Evolutionary conservation across 192 early-diverging fungal species (phyloP), one percentile per base, ranked within the genome.

Genomic region (Gaertneriomyces sp.): DNA sequence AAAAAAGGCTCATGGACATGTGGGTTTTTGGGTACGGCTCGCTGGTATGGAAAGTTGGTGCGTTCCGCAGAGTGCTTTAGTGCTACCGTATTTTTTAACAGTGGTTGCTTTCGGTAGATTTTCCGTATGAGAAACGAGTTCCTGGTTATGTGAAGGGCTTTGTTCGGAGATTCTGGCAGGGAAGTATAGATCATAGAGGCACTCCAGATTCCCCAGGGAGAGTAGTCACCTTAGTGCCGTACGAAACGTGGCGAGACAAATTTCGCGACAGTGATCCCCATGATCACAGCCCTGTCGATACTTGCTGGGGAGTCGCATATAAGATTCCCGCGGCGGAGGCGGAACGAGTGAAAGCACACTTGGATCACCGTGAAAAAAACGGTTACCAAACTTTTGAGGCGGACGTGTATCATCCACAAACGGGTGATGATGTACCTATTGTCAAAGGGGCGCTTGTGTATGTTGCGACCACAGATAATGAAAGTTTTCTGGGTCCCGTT

Each of bases 301-400:
- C 54, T 7, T 56, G 70, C 50, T 77, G 91, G 90, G 93, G 91
- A 45, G 77, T 93, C 20, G 92, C 90, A 0, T 94, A 89, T 72
- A 89, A 87, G 65, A 87, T 97, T 5, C 73, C 82, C 19, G 72
- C 76, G 38, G 76, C 74, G 38, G 80, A 89, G 53, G 87, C 87
- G 17, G 80, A 77, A 60, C 69, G 73, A 14, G 92, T 93, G 6
- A 78, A 80, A 41, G 78, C 76, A 17, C 90, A 94, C 49, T 69
- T 97, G 52, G 92, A 94, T 60, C 85, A 90, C 70, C 79, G 94
- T 38, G 94, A 97, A 79, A 94, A 91, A 81, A 90, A 92, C 66
- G 94, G 94, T 4, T 97, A 97, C 62, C 50, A 58, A 74, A 83
- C 4, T 76, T 80, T 14, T 83, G 87, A 40, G 72, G 77, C 44